Evolutionary conservation across 495 filamentous ascomycete species (phyloP).

Genomic region (Cetradonia linearis): DNA sequence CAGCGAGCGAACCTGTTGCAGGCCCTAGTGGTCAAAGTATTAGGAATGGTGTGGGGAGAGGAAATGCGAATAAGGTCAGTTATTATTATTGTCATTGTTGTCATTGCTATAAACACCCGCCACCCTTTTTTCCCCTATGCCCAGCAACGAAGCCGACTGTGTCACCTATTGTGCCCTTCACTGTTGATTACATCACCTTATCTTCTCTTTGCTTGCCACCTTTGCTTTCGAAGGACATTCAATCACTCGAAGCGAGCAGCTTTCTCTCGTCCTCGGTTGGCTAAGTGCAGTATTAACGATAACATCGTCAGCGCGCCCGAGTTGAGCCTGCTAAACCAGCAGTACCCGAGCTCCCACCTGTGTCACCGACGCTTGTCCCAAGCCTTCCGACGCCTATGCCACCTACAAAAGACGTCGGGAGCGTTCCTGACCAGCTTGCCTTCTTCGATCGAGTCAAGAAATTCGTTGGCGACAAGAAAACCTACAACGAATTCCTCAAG

Average conservation of each 20-base stretch:
- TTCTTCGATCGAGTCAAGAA: constrained; percentile 98
- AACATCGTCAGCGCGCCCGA: constrained; percentile 48
- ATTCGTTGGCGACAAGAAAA: constrained; percentile 80
- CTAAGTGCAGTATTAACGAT: background rate
- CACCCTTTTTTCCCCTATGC: background rate
- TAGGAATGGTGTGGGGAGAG: constrained; percentile 28
- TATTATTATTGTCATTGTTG: background rate
- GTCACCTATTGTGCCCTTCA: background rate
- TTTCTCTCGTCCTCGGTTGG: background rate
- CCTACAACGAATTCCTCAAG: constrained; percentile 90
- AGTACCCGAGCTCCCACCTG: constrained; percentile 52
- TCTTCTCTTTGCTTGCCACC: background rate
- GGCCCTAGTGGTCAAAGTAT: constrained; percentile 22
- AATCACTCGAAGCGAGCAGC: background rate
- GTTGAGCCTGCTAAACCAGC: constrained; percentile 51
- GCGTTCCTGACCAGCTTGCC: constrained; percentile 66
- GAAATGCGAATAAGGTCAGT: constrained; percentile 44
- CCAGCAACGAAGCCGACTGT: background rate
- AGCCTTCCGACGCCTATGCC: constrained; percentile 75
- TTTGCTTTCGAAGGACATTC: background rate
- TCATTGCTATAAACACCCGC: constrained; percentile 3
- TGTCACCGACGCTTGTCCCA: constrained; percentile 80
- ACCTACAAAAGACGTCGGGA: constrained; percentile 51
- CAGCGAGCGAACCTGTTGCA: constrained; percentile 15
- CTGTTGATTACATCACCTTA: background rate